Conservation (phyloP, 192 early-diverging fungal genomes). For the Backusella parvicylindrica region DNA sequence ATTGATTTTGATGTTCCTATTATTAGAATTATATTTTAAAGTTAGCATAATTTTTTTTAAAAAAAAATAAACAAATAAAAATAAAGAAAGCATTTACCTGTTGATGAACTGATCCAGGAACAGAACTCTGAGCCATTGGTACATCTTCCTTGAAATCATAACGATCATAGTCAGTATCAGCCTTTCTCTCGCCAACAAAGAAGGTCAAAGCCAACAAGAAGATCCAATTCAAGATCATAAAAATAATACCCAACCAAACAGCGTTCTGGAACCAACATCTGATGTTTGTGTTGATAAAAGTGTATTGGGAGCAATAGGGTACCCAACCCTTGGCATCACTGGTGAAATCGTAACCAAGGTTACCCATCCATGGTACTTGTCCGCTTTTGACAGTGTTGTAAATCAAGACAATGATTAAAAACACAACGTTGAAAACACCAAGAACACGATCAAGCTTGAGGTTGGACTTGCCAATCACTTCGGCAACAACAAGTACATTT, state of each 20-base stretch:
- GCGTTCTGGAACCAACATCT: constrained; percentile 9
- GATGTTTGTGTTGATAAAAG: not conserved
- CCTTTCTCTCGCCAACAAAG: not conserved
- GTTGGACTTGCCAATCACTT: not conserved
- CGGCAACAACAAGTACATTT: not conserved
- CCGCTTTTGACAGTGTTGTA: not conserved
- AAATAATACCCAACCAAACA: constrained; percentile 3
- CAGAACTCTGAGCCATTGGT: not conserved
- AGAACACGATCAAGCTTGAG: not conserved
- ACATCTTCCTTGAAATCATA: constrained; percentile 10
- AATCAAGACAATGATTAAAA: not conserved
- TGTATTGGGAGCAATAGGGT: not conserved
- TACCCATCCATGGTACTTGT: constrained; percentile 3
- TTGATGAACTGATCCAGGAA: constrained; percentile 1
- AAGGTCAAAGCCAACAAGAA: not conserved
- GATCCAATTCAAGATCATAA: not conserved
- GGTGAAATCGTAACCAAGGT: not conserved
- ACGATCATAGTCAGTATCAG: constrained; percentile 1
- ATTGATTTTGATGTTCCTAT: not conserved
- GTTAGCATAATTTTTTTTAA: not conserved
- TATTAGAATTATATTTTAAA: not conserved
- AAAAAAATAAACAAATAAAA: no score
- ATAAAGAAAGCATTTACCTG: not conserved
- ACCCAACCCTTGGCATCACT: not conserved
- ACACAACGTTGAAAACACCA: not conserved